phyloP scores from a whole-genome alignment of 108 stramenopile species.

The Nitzschia palea region DNA sequence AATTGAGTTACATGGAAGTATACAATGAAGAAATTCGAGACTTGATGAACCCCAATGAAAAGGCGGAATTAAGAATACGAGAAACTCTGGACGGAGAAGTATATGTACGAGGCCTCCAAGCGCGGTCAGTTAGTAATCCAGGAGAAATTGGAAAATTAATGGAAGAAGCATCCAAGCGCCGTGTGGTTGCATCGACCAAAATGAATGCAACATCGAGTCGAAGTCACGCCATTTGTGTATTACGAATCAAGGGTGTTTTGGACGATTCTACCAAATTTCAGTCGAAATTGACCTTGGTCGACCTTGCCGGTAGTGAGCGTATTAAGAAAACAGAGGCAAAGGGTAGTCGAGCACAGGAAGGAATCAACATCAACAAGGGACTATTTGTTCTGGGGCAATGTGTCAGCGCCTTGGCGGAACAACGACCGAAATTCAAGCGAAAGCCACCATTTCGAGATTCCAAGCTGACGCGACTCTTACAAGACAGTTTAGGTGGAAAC shows the following conservation, averaged over 20 bases:
- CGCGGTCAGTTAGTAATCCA: conserved; percentile 44
- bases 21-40: conserved; percentile 98
- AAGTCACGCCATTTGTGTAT: conserved; percentile 94
- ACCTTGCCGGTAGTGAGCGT: conserved; percentile 95
- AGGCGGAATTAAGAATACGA: conserved; percentile 24
- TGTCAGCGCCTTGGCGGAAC: conserved; percentile 87
- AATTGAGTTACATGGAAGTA: conserved; percentile 95
- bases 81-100: conserved; percentile 63
- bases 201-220: conserved; percentile 89
- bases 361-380: conserved; percentile 89
- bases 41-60: conserved; percentile 44
- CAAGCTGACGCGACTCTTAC: conserved; percentile 90
- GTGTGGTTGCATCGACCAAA: conserved; percentile 80
- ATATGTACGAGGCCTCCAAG: conserved; percentile 60
- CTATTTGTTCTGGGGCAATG: conserved; percentile 91
- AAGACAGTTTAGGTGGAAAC: conserved; percentile 93
- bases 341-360: conserved; percentile 91
- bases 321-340: conserved; percentile 96
- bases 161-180: conserved; percentile 50
- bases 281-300: conserved; percentile 96
- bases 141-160: conserved; percentile 61
- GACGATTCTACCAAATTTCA: conserved; percentile 57
- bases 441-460: conserved; percentile 87
- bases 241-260: conserved; percentile 56
- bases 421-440: conserved; percentile 14